Evolutionary conservation across 768 basidiomycete species (phyloP), one percentile per base, ranked within the genome.

Genomic region (Leucosporidium creatinivorum): DNA sequence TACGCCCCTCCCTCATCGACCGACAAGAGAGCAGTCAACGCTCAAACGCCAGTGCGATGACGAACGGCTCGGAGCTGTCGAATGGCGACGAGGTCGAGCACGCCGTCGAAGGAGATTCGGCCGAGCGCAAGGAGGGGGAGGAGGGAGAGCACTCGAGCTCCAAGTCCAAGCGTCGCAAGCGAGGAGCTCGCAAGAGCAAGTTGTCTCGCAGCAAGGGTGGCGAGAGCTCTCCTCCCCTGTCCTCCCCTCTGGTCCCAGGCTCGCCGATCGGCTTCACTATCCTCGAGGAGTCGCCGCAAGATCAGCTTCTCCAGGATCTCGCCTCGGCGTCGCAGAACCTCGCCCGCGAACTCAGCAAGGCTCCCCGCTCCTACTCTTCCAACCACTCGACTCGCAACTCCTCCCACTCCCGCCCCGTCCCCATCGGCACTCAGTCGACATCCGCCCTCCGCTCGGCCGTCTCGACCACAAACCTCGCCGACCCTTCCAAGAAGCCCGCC

Each of bases 341-440:
- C 15, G 75, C 75, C 12, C 65, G 75, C 25, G 75, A 74, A 58
- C 61, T 75, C 10, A 71, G 69, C 59, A 62, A 72, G 51, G 51
- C 65, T 47, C 36, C 57, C 10, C 57, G 36, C 55, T 21, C 31
- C 39, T 15, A 44, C 39, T 44, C 36, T 51, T 9, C 4, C 66
- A 13, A 63, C 64, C 21, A 55, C 62, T 28, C 56, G 66, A 19
- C 61, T 61, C 39, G 39, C 39, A 44, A 44, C 39, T 44, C 12
- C 48, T 59, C 5, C 52, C 48, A 7, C 50, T 33, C 4, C 59
- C 65, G 12, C 59, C 62, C 25, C 39, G 39, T 44, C 39, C 39
- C 39, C 39, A 44, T 44, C 55, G 66, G 63, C 15, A 63, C 67
- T 1, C 62, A 63, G 36, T 72, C 70, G 31, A 65, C 70, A 6